A percentile compares a stretch with the other conserved stretches of the same genome.
These are phyloP conservation scores for Neurospora sp. DNA, from an alignment of 495 filamentous ascomycete genomes.

Conservation along the genomic window DNA sequence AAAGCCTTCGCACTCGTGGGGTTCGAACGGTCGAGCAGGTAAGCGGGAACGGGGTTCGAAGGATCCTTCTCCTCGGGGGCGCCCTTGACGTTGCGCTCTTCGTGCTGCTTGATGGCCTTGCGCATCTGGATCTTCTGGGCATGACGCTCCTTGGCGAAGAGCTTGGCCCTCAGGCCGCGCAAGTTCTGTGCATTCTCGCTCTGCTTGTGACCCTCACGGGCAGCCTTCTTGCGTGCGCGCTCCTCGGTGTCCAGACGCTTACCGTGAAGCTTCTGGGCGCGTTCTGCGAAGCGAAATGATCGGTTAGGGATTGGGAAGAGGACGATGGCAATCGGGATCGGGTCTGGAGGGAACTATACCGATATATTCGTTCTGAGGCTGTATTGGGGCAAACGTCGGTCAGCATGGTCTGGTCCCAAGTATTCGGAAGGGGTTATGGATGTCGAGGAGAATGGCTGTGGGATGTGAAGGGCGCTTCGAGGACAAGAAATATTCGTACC, in stretches of 20 bases:
- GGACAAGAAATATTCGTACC: slow-evolving; percentile 12
- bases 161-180: slow-evolving; percentile 82
- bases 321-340: neutral
- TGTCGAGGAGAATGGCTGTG: slow-evolving; percentile 10
- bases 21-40: slow-evolving; percentile 82
- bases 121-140: slow-evolving; percentile 99
- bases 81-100: slow-evolving; percentile 93
- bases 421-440: neutral
- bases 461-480: neutral
- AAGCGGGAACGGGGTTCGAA: slow-evolving; percentile 66
- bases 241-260: slow-evolving; percentile 80
- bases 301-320: slow-evolving; percentile 1
- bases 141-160: slow-evolving; percentile 88
- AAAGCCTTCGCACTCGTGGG: slow-evolving; percentile 84
- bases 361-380: slow-evolving; percentile 95
- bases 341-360: slow-evolving; percentile 23
- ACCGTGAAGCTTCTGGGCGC: slow-evolving; percentile 34
- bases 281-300: slow-evolving; percentile 9
- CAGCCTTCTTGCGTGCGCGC: slow-evolving; percentile 73
- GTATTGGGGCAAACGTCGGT: slow-evolving; percentile 10
- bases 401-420: neutral
- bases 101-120: slow-evolving; percentile 87
- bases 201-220: slow-evolving; percentile 76
- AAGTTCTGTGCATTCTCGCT: slow-evolving; percentile 87
- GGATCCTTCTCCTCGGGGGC: slow-evolving; percentile 63